Percentiles rank a stretch among this genome's conserved stretches.
Conservation (phyloP, 2,329 filamentous ascomycete species). For the Colletotrichum sp. region DNA sequence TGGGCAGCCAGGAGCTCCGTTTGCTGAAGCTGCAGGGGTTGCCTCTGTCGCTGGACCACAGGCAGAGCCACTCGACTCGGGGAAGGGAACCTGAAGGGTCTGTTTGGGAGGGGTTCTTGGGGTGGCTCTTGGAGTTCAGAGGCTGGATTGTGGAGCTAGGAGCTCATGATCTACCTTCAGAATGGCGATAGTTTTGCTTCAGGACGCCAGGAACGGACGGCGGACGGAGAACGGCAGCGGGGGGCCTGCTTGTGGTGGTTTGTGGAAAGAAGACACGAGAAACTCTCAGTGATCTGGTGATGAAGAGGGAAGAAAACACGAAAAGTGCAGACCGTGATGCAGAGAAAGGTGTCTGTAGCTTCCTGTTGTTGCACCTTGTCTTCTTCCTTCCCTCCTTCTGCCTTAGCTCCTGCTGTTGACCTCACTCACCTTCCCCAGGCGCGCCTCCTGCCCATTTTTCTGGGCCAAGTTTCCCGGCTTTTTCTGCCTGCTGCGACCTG, state of each 20-base stretch:
- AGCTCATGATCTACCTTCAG: slow-evolving; percentile 22
- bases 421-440: neutral
- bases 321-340: neutral
- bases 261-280: neutral
- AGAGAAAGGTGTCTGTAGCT: neutral
- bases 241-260: neutral
- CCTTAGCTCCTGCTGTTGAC: neutral
- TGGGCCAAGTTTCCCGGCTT: neutral
- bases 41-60: neutral
- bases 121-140: neutral
- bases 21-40: neutral
- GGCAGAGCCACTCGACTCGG: neutral
- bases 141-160: slow-evolving; percentile 13
- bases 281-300: neutral
- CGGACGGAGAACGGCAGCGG: neutral
- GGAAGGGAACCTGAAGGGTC: neutral
- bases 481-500: neutral
- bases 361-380: neutral
- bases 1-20: neutral
- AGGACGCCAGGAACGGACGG: neutral
- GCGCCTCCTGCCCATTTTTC: neutral
- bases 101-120: neutral
- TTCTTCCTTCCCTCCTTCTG: neutral
- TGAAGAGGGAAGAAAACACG: neutral
- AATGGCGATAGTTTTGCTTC: slow-evolving; percentile 17